Percentiles rank a stretch among this genome's conserved stretches.
phyloP scores from a whole-genome alignment of 78 protist genomes.

The Cyanophora paradoxa region DNA sequence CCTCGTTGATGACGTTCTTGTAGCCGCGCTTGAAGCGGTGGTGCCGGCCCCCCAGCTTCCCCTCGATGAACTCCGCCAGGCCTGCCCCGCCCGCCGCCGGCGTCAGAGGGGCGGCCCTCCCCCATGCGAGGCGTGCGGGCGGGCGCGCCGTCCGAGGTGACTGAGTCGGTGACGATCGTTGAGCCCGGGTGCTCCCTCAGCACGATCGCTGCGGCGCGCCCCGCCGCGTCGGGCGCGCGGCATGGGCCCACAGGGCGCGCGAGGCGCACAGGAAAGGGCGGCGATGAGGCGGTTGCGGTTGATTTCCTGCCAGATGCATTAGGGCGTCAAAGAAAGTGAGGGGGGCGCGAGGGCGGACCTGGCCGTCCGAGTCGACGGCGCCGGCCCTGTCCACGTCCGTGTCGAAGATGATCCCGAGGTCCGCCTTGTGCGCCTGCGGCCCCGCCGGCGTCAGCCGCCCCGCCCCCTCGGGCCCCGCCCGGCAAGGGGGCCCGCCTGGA shows the following conservation, averaged over 20 bases:
- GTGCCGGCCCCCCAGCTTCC: background rate
- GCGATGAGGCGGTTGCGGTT: constrained; percentile 1
- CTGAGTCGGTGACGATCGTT: background rate
- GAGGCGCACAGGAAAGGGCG: too few relatives aligned
- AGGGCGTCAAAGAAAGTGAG: background rate
- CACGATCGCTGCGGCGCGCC: background rate
- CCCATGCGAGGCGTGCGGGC: too few relatives aligned
- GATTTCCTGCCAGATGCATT: background rate
- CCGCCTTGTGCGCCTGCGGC: background rate
- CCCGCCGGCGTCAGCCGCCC: too few relatives aligned
- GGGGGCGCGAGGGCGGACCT: too few relatives aligned
- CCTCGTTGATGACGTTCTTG: constrained; percentile 1
- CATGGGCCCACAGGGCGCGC: too few relatives aligned
- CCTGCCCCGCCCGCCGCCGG: too few relatives aligned
- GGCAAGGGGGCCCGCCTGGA: too few relatives aligned
- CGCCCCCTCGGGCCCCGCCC: too few relatives aligned
- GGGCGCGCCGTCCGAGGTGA: constrained; percentile 1
- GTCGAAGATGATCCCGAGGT: background rate
- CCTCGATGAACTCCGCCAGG: background rate
- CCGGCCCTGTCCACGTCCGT: background rate
- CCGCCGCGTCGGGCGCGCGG: too few relatives aligned
- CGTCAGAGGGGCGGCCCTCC: too few relatives aligned
- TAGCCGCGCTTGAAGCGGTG: background rate
- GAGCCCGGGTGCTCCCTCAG: background rate
- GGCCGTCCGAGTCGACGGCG: background rate